A percentile compares a stretch with the other conserved stretches of the same genome.
Conservation (phyloP, 2,329 filamentous ascomycete species). For the Diaporthe citri region DNA sequence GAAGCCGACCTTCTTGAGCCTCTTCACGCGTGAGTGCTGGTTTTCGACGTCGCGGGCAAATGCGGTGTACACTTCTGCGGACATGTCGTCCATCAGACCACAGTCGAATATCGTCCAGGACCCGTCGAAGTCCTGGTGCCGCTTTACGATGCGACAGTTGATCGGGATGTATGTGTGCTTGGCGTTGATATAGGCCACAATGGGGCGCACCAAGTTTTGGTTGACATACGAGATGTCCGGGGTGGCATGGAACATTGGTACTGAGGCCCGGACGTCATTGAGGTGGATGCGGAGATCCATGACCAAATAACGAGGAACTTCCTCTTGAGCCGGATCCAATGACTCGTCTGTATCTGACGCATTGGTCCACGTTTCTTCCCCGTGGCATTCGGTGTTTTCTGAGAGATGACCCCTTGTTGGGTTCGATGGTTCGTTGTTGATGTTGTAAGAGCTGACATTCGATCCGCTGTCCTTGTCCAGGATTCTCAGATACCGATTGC, state of each 20-base stretch:
- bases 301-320: slow-evolving; percentile 84
- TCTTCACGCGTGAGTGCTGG: slow-evolving; percentile 84
- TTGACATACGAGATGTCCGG: slow-evolving; percentile 95
- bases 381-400: slow-evolving; percentile 15
- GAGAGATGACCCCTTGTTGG: slow-evolving; percentile 36
- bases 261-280: slow-evolving; percentile 92
- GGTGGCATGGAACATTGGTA: slow-evolving; percentile 83
- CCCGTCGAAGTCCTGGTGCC: slow-evolving; percentile 89
- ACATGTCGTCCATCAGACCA: slow-evolving; percentile 92
- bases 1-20: slow-evolving; percentile 92
- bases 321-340: slow-evolving; percentile 49
- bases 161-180: slow-evolving; percentile 96
- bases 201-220: slow-evolving; percentile 92
- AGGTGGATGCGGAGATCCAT: slow-evolving; percentile 96
- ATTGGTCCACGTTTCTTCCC: slow-evolving; percentile 38
- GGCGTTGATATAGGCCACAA: slow-evolving; percentile 98
- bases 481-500: slow-evolving; percentile 75
- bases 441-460: slow-evolving; percentile 41
- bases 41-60: slow-evolving; percentile 93
- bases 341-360: slow-evolving; percentile 20
- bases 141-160: slow-evolving; percentile 93
- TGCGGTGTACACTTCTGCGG: slow-evolving; percentile 92
- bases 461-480: slow-evolving; percentile 61
- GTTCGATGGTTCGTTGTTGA: slow-evolving; percentile 38
- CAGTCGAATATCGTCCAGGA: slow-evolving; percentile 96